Evolutionary conservation across 1,284 basidiomycete species (phyloP).

Genomic region (Leccinum olivaceoglutinosum): DNA sequence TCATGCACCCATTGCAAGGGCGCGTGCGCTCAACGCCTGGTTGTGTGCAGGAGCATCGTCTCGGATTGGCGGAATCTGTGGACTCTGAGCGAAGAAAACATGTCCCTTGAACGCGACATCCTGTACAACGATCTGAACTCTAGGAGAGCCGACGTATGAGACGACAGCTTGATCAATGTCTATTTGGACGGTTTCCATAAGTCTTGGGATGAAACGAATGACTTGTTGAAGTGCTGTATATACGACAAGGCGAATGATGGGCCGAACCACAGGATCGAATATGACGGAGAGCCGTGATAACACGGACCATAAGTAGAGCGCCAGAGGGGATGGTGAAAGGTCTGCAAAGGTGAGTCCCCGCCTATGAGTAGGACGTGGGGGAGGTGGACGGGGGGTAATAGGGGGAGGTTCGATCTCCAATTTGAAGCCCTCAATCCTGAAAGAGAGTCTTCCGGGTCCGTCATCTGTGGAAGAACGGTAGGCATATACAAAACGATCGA

Average conservation of each 20-base stretch:
- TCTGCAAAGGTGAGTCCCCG: conserved; percentile 45
- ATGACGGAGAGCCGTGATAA: conserved; percentile 39
- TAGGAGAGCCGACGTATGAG: conserved; percentile 45
- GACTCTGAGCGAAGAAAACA: conserved; percentile 49
- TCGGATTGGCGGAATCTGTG: conserved; percentile 29
- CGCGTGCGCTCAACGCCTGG: conserved; percentile 35
- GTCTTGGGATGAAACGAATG: conserved; percentile 58
- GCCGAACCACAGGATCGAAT: conserved; percentile 57
- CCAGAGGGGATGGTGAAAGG: conserved; percentile 52
- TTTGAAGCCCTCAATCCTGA: conserved; percentile 57
- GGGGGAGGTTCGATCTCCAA: conserved; percentile 42
- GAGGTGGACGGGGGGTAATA: conserved; percentile 6
- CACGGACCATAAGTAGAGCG: conserved; percentile 43
- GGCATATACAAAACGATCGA: conserved; percentile 63
- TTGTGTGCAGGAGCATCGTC: conserved; percentile 19
- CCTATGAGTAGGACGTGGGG: conserved; percentile 30
- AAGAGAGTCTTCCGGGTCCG: conserved; percentile 45
- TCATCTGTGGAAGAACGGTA: conserved; percentile 43
- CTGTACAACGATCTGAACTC: conserved; percentile 43
- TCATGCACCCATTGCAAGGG: conserved; percentile 48
- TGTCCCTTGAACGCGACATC: conserved; percentile 49
- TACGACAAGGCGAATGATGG: conserved; percentile 50
- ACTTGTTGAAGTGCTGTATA: conserved; percentile 49
- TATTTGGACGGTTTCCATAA: conserved; percentile 62
- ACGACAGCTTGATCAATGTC: conserved; percentile 54